Evolutionary conservation across 352 stramenopile genomes (phyloP), one percentile per base, ranked within the genome.

Genomic region (Pythium phragmitis): DNA sequence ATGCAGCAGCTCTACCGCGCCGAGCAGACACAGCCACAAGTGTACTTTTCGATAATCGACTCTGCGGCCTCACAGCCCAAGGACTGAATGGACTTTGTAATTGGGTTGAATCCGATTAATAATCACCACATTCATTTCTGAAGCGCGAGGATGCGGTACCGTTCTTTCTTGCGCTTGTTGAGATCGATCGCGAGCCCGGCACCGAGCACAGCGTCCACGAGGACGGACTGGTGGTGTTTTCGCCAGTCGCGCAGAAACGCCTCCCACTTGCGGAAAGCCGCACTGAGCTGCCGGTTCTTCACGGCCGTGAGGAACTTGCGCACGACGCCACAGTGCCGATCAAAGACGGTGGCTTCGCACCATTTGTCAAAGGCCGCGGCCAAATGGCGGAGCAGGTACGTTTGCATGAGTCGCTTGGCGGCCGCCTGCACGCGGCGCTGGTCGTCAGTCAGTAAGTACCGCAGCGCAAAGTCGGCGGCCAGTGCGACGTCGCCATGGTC

Each of bases 31-130:
- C 67, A 75, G 53, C 80, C 83, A 8, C 67, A 90, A 55, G 64
- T 89, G 13, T 90, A 87, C 58, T 92, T 80, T 51, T 87, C 79
- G 41, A 80, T 88, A 46, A 62, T 91, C 26, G 81, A 84, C 11
- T 73, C 80, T 19, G 81, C 79, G 9, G 62, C 57, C 39, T n/a
- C 39, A 7, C 39, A 46, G 39, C 3, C 39, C 39, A 46, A 42
- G 37, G 37, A 30, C 26, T 30, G 26, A 30, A 30, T 30, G 0
- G 4, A 30, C 26, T 30, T 30, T 30, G 0, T 30, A 30, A 30
- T 30, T 30, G 26, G 26, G 26, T 30, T 13, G 34, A 39, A 39
- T 39, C 34, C 34, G 11, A 39, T 39, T 11, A 39, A 9, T 5
- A 30, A 30, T 30, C 3, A 5, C 26, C 26, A 30, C 4, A 11